Evolutionary conservation across 2,329 filamentous ascomycete genomes (phyloP), one percentile per base, ranked within the genome.

Genomic region (Xylaria sp.): DNA sequence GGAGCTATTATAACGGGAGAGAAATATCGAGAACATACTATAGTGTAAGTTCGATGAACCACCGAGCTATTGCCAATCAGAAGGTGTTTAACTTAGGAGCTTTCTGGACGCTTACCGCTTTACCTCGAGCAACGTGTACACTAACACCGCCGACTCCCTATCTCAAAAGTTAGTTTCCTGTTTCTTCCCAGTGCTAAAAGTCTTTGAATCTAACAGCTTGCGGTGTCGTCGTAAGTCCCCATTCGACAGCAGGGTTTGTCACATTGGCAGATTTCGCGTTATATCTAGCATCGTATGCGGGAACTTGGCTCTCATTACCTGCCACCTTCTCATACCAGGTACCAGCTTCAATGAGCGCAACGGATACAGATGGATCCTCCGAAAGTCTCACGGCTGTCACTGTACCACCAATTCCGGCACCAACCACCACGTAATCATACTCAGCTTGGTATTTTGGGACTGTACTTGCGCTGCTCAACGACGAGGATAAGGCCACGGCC

Each of bases 341-440:
- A 31, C 61, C 61, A 11, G 61, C 61, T 42, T 64, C 61, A 15
- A 64, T 48, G n/a, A 64, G 20, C 28, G 61, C 61, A 49, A 63
- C 60, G 28, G 61, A 46, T 26, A 58, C 40, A n/a, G 17, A 26
- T 13, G 51, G 28, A 20, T 64, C 61, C 6, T 64, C 61, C 3
- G 61, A 36, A 13, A 64, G 46, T 26, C 61, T 36, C 17, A n/a
- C 33, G 10, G 61, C 61, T 38, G 17, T 48, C 6, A 58, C 42
- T 6, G 11, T 33, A 7, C 61, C 61, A 26, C 17, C 61, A 20
- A 17, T 42, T 6, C 61, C 61, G 11, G 10, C 53, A n/a, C 61
- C 61, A 36, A 64, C 61, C 6, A 64, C 40, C 26, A 64, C 26
- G n/a, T 54, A 58, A 31, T 57, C 42, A 58, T 33, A 59, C 38